These are phyloP conservation scores for Nemania abortiva DNA, from an alignment of 2,329 filamentous ascomycete species.

Conservation along the genomic window DNA sequence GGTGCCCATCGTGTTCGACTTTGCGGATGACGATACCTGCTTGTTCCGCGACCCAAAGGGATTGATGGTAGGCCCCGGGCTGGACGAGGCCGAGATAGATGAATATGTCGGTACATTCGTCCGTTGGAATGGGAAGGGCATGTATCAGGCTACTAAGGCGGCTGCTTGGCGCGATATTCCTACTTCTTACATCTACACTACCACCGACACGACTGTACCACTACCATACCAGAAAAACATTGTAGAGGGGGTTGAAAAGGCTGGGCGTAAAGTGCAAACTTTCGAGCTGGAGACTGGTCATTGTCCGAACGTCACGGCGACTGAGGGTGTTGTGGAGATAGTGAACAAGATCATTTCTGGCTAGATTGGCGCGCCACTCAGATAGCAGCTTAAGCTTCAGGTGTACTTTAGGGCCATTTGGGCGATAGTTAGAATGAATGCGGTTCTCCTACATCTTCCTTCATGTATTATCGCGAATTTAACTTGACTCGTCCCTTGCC, in stretches of 20 bases:
- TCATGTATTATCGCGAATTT: too few relatives aligned
- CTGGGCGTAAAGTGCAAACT: slow-evolving; percentile 30
- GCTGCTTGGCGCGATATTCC: slow-evolving; percentile 37
- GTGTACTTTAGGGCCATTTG: too few relatives aligned
- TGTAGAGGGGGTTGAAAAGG: slow-evolving; percentile 31
- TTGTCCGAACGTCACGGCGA: slow-evolving; percentile 37
- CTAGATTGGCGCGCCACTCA: too few relatives aligned
- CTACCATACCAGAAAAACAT: slow-evolving; percentile 33
- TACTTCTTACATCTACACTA: slow-evolving; percentile 24
- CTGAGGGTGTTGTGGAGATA: slow-evolving; percentile 27
- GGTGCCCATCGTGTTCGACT: slow-evolving; percentile 28
- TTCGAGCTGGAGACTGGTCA: slow-evolving; percentile 36
- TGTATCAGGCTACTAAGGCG: slow-evolving; percentile 34
- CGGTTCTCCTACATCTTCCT: too few relatives aligned
- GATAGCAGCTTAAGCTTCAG: too few relatives aligned
- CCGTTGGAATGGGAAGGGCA: slow-evolving; percentile 41
- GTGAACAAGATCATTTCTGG: not conserved
- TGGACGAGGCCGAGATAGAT: slow-evolving; percentile 27
- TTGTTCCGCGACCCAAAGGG: slow-evolving; percentile 28
- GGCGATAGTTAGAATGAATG: too few relatives aligned
- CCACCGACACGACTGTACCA: slow-evolving; percentile 27
- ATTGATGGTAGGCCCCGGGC: slow-evolving; percentile 25
- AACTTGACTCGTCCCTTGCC: too few relatives aligned
- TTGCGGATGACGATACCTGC: slow-evolving; percentile 34
- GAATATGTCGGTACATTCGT: slow-evolving; percentile 23